A percentile compares a stretch with the other conserved stretches of the same genome.
These are phyloP conservation scores for Melaleuca quinquenervia DNA, from an alignment of 345 rosid genomes.

Conservation along the genomic window DNA sequence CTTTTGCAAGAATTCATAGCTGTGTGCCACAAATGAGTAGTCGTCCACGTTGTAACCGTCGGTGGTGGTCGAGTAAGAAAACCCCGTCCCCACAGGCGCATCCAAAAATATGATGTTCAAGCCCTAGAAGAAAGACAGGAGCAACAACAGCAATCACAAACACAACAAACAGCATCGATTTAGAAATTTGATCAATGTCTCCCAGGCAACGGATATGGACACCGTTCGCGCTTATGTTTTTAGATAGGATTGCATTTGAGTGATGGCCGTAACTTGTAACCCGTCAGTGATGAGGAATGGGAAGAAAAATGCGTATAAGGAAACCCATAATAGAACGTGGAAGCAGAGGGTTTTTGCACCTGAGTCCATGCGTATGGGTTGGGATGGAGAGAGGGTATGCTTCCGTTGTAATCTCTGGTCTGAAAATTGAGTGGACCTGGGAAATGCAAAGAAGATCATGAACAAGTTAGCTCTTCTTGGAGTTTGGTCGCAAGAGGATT, in stretches of 20 bases:
- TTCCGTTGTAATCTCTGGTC: not conserved
- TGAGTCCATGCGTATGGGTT: slow-evolving; percentile 7
- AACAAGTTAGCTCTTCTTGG: not conserved
- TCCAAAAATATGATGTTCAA: slow-evolving; percentile 10
- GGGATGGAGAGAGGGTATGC: slow-evolving; percentile 3
- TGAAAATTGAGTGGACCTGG: slow-evolving; percentile 5
- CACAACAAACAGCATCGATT: not conserved
- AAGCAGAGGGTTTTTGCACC: not conserved
- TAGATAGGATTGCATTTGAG: not conserved
- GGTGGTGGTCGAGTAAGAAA: slow-evolving; percentile 9
- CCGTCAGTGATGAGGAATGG: not conserved
- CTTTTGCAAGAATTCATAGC: slow-evolving; percentile 6
- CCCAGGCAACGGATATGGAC: no score
- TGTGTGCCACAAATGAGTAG: not conserved
- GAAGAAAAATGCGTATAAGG: no score
- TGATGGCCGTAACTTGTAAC: no score
- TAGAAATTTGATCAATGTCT: not conserved
- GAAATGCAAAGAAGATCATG: not conserved
- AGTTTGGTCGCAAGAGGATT: not conserved
- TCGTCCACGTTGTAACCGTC: slow-evolving; percentile 4
- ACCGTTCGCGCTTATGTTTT: no score
- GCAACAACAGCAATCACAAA: not conserved
- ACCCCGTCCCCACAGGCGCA: slow-evolving; percentile 17
- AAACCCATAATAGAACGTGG: not conserved
- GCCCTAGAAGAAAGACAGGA: not conserved